Conservation (phyloP, 139 green algal genomes). For the Tetradesmus lagerheimii region DNA sequence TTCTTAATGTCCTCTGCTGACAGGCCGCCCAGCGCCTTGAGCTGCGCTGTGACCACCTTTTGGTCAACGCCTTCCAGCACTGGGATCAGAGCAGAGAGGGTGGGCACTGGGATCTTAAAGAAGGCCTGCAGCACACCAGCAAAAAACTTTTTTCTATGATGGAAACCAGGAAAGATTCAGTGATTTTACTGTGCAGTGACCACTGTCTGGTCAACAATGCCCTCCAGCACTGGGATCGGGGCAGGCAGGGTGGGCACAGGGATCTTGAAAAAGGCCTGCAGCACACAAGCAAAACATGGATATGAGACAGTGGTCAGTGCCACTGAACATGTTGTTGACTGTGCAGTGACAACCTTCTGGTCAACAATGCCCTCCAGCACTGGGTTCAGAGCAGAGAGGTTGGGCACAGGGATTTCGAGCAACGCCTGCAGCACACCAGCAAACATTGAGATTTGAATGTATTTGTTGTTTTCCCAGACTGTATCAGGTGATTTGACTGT, state of each 20-base stretch:
- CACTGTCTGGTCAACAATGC: not conserved
- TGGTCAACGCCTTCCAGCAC: not conserved
- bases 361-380: not conserved
- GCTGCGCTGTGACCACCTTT: not conserved
- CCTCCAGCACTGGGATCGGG: not conserved
- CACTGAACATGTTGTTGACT: too few relatives aligned
- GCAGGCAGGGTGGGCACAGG: not conserved
- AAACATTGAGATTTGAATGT: too few relatives aligned
- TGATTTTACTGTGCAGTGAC: too few relatives aligned
- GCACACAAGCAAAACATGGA: not conserved
- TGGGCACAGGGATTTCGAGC: conserved; percentile 9
- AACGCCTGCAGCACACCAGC: conserved; percentile 16
- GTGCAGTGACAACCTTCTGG: not conserved
- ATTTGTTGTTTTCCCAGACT: too few relatives aligned
- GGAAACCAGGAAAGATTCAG: too few relatives aligned
- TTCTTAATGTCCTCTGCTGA: not conserved
- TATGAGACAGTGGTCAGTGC: too few relatives aligned
- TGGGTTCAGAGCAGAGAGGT: not conserved
- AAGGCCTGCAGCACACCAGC: conserved; percentile 13
- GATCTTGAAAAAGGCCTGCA: conserved; percentile 35
- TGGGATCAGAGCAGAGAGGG: not conserved
- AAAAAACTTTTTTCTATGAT: too few relatives aligned
- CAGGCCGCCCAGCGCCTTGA: not conserved
- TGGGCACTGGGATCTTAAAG: conserved; percentile 11
- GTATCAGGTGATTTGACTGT: too few relatives aligned